These are phyloP conservation scores for Fomitopsis pulvina DNA, from an alignment of 768 basidiomycete genomes.

Conservation along the genomic window DNA sequence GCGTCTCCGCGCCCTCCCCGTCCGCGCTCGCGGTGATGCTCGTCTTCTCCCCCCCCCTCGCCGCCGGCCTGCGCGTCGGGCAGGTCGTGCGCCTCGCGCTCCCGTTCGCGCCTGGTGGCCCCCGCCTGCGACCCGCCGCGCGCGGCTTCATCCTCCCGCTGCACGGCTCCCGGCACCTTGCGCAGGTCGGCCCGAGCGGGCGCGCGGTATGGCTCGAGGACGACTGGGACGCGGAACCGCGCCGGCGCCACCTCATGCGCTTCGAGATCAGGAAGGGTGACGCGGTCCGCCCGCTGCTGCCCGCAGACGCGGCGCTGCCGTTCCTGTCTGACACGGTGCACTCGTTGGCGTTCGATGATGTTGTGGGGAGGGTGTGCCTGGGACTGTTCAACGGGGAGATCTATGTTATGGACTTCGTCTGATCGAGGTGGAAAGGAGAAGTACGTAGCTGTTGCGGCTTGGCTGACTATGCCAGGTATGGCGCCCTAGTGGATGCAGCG, in stretches of 20 bases:
- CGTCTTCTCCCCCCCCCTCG: conserved; percentile 13
- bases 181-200: conserved; percentile 31
- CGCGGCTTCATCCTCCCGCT: conserved; percentile 12
- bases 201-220: conserved; percentile 50
- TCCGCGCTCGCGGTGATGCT: conserved; percentile 15
- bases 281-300: conserved; percentile 34
- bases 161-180: conserved; percentile 19
- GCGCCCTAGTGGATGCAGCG: no score
- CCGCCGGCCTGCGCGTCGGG: conserved; percentile 6
- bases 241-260: no score
- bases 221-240: conserved; percentile 38
- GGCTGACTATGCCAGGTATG: no score
- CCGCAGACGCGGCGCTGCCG: conserved; percentile 41
- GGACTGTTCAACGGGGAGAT: conserved; percentile 48
- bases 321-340: conserved; percentile 41
- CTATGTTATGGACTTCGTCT: conserved; percentile 36
- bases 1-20: conserved; percentile 12
- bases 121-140: background rate
- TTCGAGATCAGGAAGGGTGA: conserved; percentile 23
- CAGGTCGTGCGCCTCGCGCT: conserved; percentile 16
- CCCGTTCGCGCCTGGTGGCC: background rate
- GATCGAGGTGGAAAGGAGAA: no score
- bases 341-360: conserved; percentile 50
- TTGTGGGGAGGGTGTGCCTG: conserved; percentile 43
- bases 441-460: no score